Base-by-base conservation (phyloP, 441 rosid genomes). In the Populus tomentosa region DNA sequence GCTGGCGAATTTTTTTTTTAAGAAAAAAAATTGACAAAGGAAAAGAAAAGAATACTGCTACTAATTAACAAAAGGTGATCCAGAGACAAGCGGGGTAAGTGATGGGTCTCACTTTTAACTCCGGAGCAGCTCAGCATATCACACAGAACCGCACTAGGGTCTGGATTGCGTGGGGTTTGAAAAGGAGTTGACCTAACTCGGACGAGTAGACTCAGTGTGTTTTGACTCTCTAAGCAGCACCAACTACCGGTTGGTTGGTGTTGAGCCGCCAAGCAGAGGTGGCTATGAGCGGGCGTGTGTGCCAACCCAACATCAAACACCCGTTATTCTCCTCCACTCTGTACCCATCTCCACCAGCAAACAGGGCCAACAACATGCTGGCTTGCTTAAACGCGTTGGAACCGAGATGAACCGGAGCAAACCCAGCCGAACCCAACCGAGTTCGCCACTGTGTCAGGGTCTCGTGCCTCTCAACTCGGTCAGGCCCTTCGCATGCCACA, bases 361-460 rank as follows among this genome's bases (percentile, higher is more conserved):
- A 90, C 64, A 90, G 50, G 2, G 91, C 94, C 77, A 95, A 69
- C 46, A 95, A 79, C 96, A 85, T 90, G 81, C 98, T 93, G 1
- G 98, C 98, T 82, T 93, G 98, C 86, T 88, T 90, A 73, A 80
- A 95, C 70, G 97, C 94, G 80, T 92, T 93, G 0, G 98, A 95
- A 2, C 98, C 98, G 0, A 93, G n/a, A n/a, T n/a, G n/a, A n/a
- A n/a, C n/a, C n/a, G n/a, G n/a, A n/a, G n/a, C n/a, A n/a, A n/a
- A n/a, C n/a, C n/a, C n/a, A n/a, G n/a, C n/a, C n/a, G n/a, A 79
- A 10, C 84, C 84, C 46, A 93, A 62, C 77, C 97, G 90, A 68
- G 70, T 82, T 66, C 85, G 63, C 98, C 98, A 95, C 81, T 87
- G 94, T 38, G 77, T 46, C 79, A 93, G 28, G 10, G 89, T 82